These are phyloP conservation scores for Aspergillus sp. DNA, from an alignment of 2,329 filamentous ascomycete species.

Conservation along the genomic window DNA sequence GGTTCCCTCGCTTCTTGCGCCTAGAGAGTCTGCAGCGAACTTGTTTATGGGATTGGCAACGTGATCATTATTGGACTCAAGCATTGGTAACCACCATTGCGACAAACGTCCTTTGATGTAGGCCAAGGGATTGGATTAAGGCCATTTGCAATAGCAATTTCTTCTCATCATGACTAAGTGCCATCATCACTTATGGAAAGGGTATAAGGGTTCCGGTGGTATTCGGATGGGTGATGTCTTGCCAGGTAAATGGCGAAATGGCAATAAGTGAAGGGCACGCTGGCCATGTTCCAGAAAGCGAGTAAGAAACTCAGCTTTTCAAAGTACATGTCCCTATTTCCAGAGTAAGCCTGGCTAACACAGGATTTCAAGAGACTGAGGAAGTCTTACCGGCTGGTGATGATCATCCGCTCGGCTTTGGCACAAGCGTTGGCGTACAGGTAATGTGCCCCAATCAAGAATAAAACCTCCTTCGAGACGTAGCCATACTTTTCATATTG, in stretches of 20 bases:
- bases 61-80: too few relatives aligned
- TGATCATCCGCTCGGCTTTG: background rate
- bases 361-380: background rate
- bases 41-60: too few relatives aligned
- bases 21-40: too few relatives aligned
- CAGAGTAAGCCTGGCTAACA: background rate
- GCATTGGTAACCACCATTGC: too few relatives aligned
- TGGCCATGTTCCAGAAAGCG: background rate
- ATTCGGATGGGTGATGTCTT: background rate
- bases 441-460: slow-evolving; percentile 84
- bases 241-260: background rate
- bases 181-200: background rate
- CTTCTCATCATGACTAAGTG: too few relatives aligned
- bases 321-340: background rate
- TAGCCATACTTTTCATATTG: slow-evolving; percentile 83
- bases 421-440: slow-evolving; percentile 74
- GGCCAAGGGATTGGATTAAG: too few relatives aligned
- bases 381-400: background rate
- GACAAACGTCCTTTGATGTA: too few relatives aligned
- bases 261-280: slow-evolving; percentile 2
- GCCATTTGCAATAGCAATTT: too few relatives aligned
- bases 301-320: background rate
- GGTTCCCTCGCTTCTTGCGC: too few relatives aligned
- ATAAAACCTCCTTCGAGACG: slow-evolving; percentile 75
- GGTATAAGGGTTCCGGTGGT: background rate